A percentile compares a stretch with the other conserved stretches of the same genome.
phyloP scores from a whole-genome alignment of 441 rosid species.

The Mallotus japonicus region DNA sequence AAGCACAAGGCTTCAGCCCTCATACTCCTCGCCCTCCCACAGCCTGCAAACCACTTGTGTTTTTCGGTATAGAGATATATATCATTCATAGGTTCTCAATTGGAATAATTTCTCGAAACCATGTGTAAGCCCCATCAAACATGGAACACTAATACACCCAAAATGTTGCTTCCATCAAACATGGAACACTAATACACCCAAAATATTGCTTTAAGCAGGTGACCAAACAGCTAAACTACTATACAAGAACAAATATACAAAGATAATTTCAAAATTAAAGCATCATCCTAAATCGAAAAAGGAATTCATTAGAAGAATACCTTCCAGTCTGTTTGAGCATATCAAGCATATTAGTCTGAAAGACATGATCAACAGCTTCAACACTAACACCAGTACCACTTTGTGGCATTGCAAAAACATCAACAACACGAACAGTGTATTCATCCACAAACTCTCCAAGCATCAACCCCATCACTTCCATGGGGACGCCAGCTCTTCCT shows the following conservation, averaged over 20 bases:
- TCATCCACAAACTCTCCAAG: constrained; percentile 97
- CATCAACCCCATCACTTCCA: constrained; percentile 99
- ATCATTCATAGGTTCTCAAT: background rate
- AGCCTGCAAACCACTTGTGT: background rate
- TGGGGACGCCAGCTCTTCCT: constrained; percentile 99
- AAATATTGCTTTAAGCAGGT: no score
- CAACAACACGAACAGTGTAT: constrained; percentile 93
- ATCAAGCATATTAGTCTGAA: constrained; percentile 97
- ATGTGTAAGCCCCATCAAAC: background rate
- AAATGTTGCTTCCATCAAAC: no score
- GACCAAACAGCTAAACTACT: background rate
- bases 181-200: no score
- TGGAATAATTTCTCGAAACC: background rate
- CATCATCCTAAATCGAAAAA: no score
- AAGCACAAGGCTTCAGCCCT: background rate
- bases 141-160: no score
- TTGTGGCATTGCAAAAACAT: constrained; percentile 99
- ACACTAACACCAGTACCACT: constrained; percentile 99
- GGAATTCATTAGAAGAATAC: constrained; percentile 28
- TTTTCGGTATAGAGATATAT: background rate
- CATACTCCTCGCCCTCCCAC: no score
- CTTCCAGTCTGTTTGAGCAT: constrained; percentile 99
- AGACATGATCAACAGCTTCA: constrained; percentile 98
- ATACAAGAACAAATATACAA: background rate
- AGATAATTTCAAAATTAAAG: no score